Evolutionary conservation across 1,139 yeast species (phyloP), one percentile per base, ranked within the genome.

Genomic region (Zygoascus sp.): DNA sequence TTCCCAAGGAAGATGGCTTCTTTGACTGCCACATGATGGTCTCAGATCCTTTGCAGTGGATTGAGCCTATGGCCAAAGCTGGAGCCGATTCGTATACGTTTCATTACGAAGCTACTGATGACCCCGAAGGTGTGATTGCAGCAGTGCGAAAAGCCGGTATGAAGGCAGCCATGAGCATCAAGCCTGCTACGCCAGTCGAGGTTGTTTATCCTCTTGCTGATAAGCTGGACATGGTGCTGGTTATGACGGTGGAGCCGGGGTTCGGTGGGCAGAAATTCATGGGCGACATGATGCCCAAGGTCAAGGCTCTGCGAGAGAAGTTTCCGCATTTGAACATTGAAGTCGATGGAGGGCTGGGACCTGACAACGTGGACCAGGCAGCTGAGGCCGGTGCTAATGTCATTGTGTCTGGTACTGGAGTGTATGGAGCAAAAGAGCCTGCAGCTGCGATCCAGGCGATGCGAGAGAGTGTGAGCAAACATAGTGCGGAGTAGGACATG

Each of bases 11-110:
- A 36, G 70, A 74, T 43, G 81, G 84, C n/a, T 90, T 89, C 64
- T 90, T 92, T 62, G 99, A 92, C 67, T 89, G 97, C 67, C 98
- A 92, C 69, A 90, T 92, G 97, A 92, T 92, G 99, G 97, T 92
- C 34, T 73, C 90, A 32, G 80, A 87, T 58, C 99, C 99, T 15
- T 94, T 84, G 64, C 82, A 83, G 64, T 92, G 98, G 98, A 94
- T 92, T 49, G 85, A 79, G 45, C 95, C 85, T 53, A 83, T 94
- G 62, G 97, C 95, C 39, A 79, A 83, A 56, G 94, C 95, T 39
- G 97, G 98, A 50, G 97, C 97, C 40, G 96, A 90, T 67, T 95
- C 85, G 65, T 92, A 88, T 66, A 89, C 97, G 9, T 92, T 92
- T 77, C 99, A 92, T 67, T 85, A 83, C 67, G 99, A 92, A 70